Conservation (phyloP, 805 yeast species). For the Ogataea corticis region DNA sequence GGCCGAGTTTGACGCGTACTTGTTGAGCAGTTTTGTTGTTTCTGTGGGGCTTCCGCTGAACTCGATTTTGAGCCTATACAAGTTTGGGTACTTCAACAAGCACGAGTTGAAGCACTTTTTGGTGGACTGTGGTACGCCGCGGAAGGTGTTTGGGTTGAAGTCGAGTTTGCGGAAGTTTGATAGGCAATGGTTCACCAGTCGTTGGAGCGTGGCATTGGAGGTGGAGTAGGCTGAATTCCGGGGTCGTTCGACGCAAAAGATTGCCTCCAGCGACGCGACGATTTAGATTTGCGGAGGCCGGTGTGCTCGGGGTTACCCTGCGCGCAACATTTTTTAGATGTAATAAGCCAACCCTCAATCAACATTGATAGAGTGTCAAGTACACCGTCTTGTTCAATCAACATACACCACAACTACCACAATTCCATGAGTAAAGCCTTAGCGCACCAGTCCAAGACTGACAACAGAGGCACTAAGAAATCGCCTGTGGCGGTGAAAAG, state of each 20-base stretch:
- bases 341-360: no score
- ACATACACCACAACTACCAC: not conserved
- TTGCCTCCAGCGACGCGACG: no score
- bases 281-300: no score
- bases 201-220: conserved; percentile 26
- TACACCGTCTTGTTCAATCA: not conserved
- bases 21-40: conserved; percentile 54
- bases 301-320: not conserved
- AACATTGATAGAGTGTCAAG: not conserved
- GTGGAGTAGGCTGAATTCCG: conserved; percentile 20
- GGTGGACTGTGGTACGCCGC: conserved; percentile 73
- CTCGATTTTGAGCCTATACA: conserved; percentile 61
- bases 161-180: conserved; percentile 51
- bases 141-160: conserved; percentile 45
- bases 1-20: conserved; percentile 24
- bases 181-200: conserved; percentile 31
- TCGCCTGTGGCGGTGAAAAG: conserved; percentile 16
- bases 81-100: conserved; percentile 48
- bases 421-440: conserved; percentile 2
- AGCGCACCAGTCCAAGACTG: conserved; percentile 1
- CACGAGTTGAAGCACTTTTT: conserved; percentile 58
- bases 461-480: conserved; percentile 9
- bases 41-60: conserved; percentile 74
- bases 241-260: no score
- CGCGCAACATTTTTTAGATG: no score